Evolutionary conservation across 2,329 filamentous ascomycete genomes (phyloP).

Genomic region (Epichloe coenophiala): DNA sequence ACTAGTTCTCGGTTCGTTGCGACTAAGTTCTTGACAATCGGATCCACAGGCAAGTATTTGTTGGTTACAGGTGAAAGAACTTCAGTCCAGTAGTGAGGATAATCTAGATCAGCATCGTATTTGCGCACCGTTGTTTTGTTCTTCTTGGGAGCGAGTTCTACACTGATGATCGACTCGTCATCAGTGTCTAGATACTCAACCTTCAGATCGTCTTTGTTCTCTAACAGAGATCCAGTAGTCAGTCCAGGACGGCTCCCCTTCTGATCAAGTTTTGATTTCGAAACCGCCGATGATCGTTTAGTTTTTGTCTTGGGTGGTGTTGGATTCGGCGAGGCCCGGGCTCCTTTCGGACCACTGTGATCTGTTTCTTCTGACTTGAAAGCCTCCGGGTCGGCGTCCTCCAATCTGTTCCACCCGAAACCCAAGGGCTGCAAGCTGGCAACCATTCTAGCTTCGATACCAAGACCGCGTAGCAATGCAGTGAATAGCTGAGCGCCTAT

Average conservation of each 20-base stretch:
- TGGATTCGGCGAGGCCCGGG: conserved; percentile 3
- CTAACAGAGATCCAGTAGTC: background rate
- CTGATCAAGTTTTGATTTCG: background rate
- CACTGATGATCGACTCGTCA: conserved; percentile 45
- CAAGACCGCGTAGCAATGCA: conserved; percentile 65
- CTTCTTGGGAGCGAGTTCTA: conserved; percentile 30
- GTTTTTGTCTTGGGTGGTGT: conserved; percentile 1
- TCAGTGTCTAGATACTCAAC: conserved; percentile 34
- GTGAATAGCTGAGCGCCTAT: conserved; percentile 84
- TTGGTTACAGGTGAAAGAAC: conserved; percentile 70
- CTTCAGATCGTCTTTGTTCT: conserved; percentile 31
- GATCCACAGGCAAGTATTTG: conserved; percentile 67
- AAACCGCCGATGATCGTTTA: background rate
- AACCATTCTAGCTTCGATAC: conserved; percentile 71
- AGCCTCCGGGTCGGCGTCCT: conserved; percentile 54
- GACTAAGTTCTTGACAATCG: conserved; percentile 53
- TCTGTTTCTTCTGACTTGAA: conserved; percentile 3
- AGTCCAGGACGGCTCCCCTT: background rate
- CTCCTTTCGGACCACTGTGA: background rate
- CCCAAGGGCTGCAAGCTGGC: conserved; percentile 75
- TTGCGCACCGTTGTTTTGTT: conserved; percentile 26
- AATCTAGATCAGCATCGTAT: conserved; percentile 66
- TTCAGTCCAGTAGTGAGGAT: conserved; percentile 89
- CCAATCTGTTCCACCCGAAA: conserved; percentile 79
- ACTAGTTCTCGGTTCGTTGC: conserved; percentile 61